Percentiles rank a stretch among this genome's conserved stretches.
phyloP scores from a whole-genome alignment of 345 rosid species.

The Theobroma cacao region DNA sequence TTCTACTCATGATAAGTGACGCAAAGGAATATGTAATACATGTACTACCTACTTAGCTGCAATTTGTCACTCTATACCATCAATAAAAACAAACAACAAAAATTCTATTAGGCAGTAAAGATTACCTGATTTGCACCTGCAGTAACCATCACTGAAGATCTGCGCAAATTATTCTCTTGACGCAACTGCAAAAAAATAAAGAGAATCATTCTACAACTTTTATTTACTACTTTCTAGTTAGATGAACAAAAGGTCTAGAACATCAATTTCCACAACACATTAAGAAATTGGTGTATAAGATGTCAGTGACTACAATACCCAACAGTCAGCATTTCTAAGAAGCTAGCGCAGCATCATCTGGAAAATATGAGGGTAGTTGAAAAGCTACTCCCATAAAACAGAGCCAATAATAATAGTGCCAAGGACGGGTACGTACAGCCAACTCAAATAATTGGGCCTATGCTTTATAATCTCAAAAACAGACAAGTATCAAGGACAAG shows the following conservation, averaged over 20 bases:
- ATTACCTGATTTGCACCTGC: conserved; percentile 96
- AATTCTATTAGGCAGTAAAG: not conserved
- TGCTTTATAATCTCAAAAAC: not conserved
- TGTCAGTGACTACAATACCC: not conserved
- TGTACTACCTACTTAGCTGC: not conserved
- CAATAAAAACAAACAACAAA: conserved; percentile 4
- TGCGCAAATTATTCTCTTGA: conserved; percentile 64
- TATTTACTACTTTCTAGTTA: not conserved
- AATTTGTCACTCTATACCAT: not conserved
- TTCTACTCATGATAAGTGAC: not conserved
- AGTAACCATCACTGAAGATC: conserved; percentile 89
- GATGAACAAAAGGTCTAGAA: not conserved
- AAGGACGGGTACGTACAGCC: not conserved
- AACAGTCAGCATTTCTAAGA: not conserved
- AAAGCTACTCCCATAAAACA: not conserved
- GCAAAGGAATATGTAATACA: not conserved
- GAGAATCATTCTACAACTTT: not conserved
- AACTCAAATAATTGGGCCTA: not conserved
- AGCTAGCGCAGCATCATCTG: not conserved
- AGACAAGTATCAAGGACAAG: not conserved
- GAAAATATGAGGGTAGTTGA: not conserved
- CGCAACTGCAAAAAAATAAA: conserved; percentile 47
- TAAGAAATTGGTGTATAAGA: not conserved
- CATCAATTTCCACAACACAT: not conserved
- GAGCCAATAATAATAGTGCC: not conserved